A percentile compares a stretch with the other conserved stretches of the same genome.
Conservation (phyloP, 2,329 filamentous ascomycete genomes). For the Fusarium nisikadoi region DNA sequence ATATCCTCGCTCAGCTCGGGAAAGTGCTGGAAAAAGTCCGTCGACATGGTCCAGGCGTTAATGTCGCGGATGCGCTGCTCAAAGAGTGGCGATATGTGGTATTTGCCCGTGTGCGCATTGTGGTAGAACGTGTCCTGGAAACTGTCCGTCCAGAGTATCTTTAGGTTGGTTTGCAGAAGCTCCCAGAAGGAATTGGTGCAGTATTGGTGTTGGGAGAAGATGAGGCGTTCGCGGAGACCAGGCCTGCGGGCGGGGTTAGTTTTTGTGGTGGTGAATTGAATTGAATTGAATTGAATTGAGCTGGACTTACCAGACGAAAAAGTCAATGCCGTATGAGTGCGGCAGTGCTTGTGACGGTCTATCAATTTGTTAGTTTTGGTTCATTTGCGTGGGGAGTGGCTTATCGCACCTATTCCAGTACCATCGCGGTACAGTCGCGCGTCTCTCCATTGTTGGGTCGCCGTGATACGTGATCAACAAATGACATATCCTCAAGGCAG, state of each 20-base stretch:
- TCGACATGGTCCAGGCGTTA: constrained; percentile 44
- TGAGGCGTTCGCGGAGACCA: constrained; percentile 45
- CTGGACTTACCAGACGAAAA: constrained; percentile 45
- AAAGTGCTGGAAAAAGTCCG: constrained; percentile 42
- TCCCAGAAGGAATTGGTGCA: constrained; percentile 47
- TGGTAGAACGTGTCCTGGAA: constrained; percentile 44
- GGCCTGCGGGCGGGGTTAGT: constrained; percentile 34
- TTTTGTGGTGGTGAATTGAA: not conserved
- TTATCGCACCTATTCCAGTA: constrained; percentile 40
- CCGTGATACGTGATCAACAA: constrained; percentile 42
- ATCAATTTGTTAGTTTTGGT: not conserved
- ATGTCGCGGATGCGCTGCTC: constrained; percentile 43
- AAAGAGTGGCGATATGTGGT: constrained; percentile 40
- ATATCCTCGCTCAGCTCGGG: constrained; percentile 49
- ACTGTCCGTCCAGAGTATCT: constrained; percentile 40
- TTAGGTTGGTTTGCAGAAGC: constrained; percentile 36
- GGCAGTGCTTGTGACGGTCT: constrained; percentile 46
- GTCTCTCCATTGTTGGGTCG: constrained; percentile 37
- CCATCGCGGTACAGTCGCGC: constrained; percentile 41
- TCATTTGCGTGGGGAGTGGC: accelerated
- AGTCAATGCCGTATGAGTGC: constrained; percentile 47
- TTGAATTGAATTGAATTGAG: accelerated
- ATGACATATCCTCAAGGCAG: constrained; percentile 42
- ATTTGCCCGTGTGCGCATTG: constrained; percentile 40
- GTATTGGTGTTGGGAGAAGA: constrained; percentile 46